Percentiles rank a stretch among this genome's conserved stretches.
Evolutionary conservation across 805 yeast genomes (phyloP).

Genomic region (Candida loeiensis): DNA sequence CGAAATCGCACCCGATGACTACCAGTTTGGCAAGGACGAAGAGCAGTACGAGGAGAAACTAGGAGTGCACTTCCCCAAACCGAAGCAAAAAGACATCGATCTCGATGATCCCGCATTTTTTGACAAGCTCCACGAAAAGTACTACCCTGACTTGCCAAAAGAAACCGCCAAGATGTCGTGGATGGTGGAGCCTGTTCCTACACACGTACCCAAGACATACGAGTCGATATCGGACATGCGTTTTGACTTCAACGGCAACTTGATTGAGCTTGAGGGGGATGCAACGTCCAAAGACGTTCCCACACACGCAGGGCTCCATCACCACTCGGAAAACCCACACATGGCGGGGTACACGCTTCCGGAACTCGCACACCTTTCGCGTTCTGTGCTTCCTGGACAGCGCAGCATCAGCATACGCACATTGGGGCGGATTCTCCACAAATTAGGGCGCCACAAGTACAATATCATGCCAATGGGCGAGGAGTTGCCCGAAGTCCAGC

Average conservation of each 20-base stretch:
- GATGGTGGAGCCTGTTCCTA: slow-evolving; percentile 72
- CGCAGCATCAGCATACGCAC: slow-evolving; percentile 83
- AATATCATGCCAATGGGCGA: slow-evolving; percentile 47
- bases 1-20: slow-evolving; percentile 39
- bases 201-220: slow-evolving; percentile 39
- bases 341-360: slow-evolving; percentile 88
- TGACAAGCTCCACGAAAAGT: slow-evolving; percentile 75
- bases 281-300: slow-evolving; percentile 34
- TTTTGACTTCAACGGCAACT: slow-evolving; percentile 82
- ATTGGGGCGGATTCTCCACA: slow-evolving; percentile 80
- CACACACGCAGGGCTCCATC: slow-evolving; percentile 73
- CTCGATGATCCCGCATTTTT: slow-evolving; percentile 75
- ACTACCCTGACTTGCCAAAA: slow-evolving; percentile 83
- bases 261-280: slow-evolving; percentile 47
- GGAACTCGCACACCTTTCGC: slow-evolving; percentile 73
- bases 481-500: slow-evolving; percentile 30
- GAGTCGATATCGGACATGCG: slow-evolving; percentile 66
- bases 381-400: slow-evolving; percentile 82
- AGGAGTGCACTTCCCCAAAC: slow-evolving; percentile 65
- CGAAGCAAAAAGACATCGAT: slow-evolving; percentile 45
- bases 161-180: slow-evolving; percentile 82
- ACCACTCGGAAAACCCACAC: slow-evolving; percentile 84
- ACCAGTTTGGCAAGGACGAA: slow-evolving; percentile 38
- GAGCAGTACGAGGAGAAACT: slow-evolving; percentile 40
- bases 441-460: slow-evolving; percentile 64